A percentile compares a stretch with the other conserved stretches of the same genome.
Conservation (phyloP, 495 filamentous ascomycete species). For the Aspergillus haitiensis region DNA sequence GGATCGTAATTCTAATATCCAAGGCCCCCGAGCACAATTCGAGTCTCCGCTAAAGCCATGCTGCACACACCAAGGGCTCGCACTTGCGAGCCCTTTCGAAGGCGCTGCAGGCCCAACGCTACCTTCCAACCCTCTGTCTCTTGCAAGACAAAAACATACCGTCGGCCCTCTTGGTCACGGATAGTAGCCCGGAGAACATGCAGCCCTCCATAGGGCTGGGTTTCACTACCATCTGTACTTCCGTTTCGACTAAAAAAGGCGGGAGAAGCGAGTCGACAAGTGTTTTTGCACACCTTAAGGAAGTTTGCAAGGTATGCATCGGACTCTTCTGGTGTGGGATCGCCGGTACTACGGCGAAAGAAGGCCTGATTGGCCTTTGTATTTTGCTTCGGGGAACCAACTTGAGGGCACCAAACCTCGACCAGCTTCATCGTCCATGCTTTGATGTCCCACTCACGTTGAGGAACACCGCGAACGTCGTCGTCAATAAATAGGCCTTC, state of each 20-base stretch:
- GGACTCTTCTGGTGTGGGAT: conserved; percentile 61
- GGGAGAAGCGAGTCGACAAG: conserved; percentile 52
- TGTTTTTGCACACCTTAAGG: conserved; percentile 61
- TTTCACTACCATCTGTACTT: conserved; percentile 20
- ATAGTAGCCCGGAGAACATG: conserved; percentile 82
- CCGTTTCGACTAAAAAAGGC: conserved; percentile 21
- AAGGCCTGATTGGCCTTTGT: conserved; percentile 36
- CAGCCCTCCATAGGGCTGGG: conserved; percentile 30
- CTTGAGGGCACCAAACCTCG: conserved; percentile 80
- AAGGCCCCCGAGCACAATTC: conserved; percentile 23
- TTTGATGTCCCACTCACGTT: conserved; percentile 97
- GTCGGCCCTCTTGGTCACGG: conserved; percentile 78
- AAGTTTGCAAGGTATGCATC: conserved; percentile 59
- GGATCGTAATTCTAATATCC: conserved; percentile 17
- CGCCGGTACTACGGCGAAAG: conserved; percentile 33
- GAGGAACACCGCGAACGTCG: conserved; percentile 78
- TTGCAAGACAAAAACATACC: conserved; percentile 77
- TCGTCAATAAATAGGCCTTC: conserved; percentile 97
- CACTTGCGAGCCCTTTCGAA: conserved; percentile 70
- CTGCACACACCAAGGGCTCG: conserved; percentile 59
- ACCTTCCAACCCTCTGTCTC: conserved; percentile 95
- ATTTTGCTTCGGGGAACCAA: conserved; percentile 26
- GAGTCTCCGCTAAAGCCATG: conserved; percentile 21
- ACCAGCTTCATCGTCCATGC: conserved; percentile 92
- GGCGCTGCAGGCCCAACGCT: conserved; percentile 70